Conservation (phyloP, 495 filamentous ascomycete species). For the Aspergillus wentii region DNA sequence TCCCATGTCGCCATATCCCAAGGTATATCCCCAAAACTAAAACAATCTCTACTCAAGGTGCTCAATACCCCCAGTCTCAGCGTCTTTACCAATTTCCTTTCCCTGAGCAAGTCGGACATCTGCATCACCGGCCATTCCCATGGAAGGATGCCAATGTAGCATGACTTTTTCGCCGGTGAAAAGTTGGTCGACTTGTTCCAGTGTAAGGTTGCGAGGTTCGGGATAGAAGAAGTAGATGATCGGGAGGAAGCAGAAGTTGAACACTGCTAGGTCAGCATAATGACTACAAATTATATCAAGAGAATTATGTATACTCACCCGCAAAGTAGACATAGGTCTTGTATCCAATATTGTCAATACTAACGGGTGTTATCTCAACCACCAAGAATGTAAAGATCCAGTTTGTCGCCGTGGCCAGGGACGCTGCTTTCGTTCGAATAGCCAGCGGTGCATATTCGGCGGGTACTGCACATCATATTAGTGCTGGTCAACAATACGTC, state of each 20-base stretch:
- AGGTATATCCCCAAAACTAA: too few species aligned
- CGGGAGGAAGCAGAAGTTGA: slow-evolving; percentile 67
- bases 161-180: slow-evolving; percentile 39
- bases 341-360: slow-evolving; percentile 31
- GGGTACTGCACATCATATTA: slow-evolving; percentile 23
- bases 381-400: slow-evolving; percentile 38
- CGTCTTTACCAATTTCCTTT: slow-evolving; percentile 18
- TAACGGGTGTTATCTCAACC: slow-evolving; percentile 37
- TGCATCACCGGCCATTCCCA: slow-evolving; percentile 26
- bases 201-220: slow-evolving; percentile 57
- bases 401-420: slow-evolving; percentile 30
- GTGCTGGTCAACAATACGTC: slow-evolving; percentile 2
- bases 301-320: slow-evolving; percentile 12
- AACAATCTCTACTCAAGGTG: slow-evolving; percentile 25
- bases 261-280: slow-evolving; percentile 42
- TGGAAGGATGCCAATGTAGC: slow-evolving; percentile 33
- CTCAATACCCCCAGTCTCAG: slow-evolving; percentile 12
- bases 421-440: slow-evolving; percentile 28
- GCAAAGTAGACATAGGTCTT: slow-evolving; percentile 46
- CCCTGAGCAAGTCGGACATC: too few species aligned
- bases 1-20: too few species aligned
- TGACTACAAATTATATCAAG: not conserved
- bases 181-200: slow-evolving; percentile 69
- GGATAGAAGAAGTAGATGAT: slow-evolving; percentile 73
- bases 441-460: slow-evolving; percentile 31